Evolutionary conservation across 2,329 filamentous ascomycete genomes (phyloP), one percentile per base, ranked within the genome.

Genomic region (Cladosporium sp.): DNA sequence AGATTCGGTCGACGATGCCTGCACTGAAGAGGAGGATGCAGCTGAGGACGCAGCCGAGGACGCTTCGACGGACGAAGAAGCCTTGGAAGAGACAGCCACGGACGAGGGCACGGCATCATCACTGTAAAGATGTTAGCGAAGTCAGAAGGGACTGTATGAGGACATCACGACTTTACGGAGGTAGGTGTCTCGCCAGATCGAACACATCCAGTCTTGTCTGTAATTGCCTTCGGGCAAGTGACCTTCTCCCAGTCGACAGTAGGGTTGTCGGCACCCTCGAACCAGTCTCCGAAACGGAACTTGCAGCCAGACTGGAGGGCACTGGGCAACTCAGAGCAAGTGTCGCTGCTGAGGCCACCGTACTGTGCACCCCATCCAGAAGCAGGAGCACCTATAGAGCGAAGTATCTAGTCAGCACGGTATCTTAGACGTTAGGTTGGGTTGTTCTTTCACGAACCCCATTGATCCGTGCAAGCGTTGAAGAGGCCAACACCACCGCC

Each of bases 231-330:
- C 16, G 85, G 85, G 75, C 85, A 88, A 67, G 81, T 78, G 14
- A 89, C 85, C 75, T 85, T 80, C 75, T 80, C 77, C 76, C 85
- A 88, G 63, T 76, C 79, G 63, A 88, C 82, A 30, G 71, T 71
- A 48, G 70, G 70, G 58, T 63, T 63, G 49, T 65, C 63, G 58
- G 85, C 81, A 67, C 83, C 82, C 68, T 79, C 72, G 76, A 88
- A 88, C 86, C 86, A 89, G 78, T 88, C 84, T 58, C 70, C 70
- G 72, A 88, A 89, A 67, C 86, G 84, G 84, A 86, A 89, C 74
- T 83, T 79, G 77, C 86, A 89, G 10, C 86, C 86, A 11, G 76
- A 78, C 78, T 86, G 83, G 60, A 89, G 79, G 43, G 80, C 77
- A 43, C 73, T 76, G 0, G 86, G 86, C 76, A 87, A 84, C 60